These are phyloP conservation scores for Clarireedia hainanense DNA, from an alignment of 2,329 filamentous ascomycete genomes.

Conservation along the genomic window DNA sequence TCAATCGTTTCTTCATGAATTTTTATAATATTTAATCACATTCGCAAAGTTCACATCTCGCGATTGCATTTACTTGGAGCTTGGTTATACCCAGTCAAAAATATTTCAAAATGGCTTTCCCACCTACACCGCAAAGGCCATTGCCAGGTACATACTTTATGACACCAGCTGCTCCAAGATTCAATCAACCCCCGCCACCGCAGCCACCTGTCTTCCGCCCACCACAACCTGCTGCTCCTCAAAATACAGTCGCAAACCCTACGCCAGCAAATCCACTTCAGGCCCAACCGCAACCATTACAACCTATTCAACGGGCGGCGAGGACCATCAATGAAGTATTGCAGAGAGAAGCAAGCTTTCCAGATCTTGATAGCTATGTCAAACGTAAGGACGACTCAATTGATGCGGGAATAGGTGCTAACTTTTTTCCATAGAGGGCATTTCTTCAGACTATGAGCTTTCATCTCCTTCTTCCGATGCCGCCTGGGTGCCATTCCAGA, in stretches of 20 bases:
- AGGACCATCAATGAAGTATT: slow-evolving; percentile 76
- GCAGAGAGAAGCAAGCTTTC: slow-evolving; percentile 69
- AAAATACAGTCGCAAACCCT: slow-evolving; percentile 16
- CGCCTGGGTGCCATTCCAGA: slow-evolving; percentile 85
- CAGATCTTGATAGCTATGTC: slow-evolving; percentile 83
- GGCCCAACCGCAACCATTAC: slow-evolving; percentile 37
- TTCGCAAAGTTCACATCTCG: slow-evolving; percentile 10
- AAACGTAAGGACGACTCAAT: slow-evolving; percentile 54
- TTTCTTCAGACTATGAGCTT: slow-evolving; percentile 87
- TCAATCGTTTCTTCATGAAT: slow-evolving; percentile 18
- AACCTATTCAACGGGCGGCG: slow-evolving; percentile 72
- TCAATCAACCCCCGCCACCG: slow-evolving; percentile 37
- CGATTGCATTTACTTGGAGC: slow-evolving; percentile 6
- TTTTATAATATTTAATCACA: slow-evolving; percentile 14
- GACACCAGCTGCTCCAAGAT: slow-evolving; percentile 57
- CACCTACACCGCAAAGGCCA: slow-evolving; percentile 57
- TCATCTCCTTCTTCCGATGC: slow-evolving; percentile 47
- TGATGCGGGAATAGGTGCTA: slow-evolving; percentile 14
- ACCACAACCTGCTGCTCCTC: slow-evolving; percentile 7
- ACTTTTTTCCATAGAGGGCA: slow-evolving; percentile 54
- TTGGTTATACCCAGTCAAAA: not conserved
- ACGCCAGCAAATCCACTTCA: slow-evolving; percentile 2
- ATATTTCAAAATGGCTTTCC: slow-evolving; percentile 17
- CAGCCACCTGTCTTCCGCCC: slow-evolving; percentile 39
- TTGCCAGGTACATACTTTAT: slow-evolving; percentile 70